Conservation (phyloP, 2,329 filamentous ascomycete species). For the Scedosporium minutisporum region DNA sequence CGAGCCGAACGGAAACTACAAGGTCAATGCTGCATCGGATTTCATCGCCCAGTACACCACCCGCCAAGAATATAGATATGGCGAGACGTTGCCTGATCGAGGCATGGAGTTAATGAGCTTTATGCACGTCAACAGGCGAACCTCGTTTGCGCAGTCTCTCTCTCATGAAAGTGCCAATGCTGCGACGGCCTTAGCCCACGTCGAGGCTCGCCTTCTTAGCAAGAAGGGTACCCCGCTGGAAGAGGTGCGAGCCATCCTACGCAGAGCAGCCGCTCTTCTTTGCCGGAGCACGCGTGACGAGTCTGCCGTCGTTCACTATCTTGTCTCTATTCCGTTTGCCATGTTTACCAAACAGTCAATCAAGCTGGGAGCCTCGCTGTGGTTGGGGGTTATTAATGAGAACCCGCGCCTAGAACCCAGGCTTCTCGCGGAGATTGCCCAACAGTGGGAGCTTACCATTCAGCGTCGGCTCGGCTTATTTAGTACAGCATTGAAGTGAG, state of each 20-base stretch:
- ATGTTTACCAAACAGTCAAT: conserved; percentile 93
- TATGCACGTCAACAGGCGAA: conserved; percentile 43
- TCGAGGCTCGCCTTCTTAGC: conserved; percentile 61
- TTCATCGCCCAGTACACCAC: conserved; percentile 97
- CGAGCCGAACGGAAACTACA: conserved; percentile 60
- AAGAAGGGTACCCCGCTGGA: conserved; percentile 61
- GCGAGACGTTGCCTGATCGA: conserved; percentile 63
- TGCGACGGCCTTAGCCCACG: conserved; percentile 57
- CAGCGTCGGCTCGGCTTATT: conserved; percentile 74
- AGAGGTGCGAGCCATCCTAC: conserved; percentile 72
- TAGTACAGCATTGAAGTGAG: conserved; percentile 55
- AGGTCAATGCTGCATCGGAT: conserved; percentile 86
- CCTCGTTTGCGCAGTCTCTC: conserved; percentile 41
- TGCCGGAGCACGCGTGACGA: conserved; percentile 70
- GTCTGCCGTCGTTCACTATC: conserved; percentile 69
- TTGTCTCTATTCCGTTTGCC: conserved; percentile 86
- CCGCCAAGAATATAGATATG: conserved; percentile 87
- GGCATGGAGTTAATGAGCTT: conserved; percentile 56
- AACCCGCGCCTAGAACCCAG: conserved; percentile 81
- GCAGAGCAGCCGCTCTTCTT: conserved; percentile 75
- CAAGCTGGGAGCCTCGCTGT: conserved; percentile 88
- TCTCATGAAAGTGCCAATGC: conserved; percentile 48
- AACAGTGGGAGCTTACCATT: conserved; percentile 84
- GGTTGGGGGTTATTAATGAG: conserved; percentile 95
- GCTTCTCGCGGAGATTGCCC: conserved; percentile 75